These are phyloP conservation scores for Arachis stenosperma DNA, from an alignment of 306 rosid genomes.

Conservation along the genomic window DNA sequence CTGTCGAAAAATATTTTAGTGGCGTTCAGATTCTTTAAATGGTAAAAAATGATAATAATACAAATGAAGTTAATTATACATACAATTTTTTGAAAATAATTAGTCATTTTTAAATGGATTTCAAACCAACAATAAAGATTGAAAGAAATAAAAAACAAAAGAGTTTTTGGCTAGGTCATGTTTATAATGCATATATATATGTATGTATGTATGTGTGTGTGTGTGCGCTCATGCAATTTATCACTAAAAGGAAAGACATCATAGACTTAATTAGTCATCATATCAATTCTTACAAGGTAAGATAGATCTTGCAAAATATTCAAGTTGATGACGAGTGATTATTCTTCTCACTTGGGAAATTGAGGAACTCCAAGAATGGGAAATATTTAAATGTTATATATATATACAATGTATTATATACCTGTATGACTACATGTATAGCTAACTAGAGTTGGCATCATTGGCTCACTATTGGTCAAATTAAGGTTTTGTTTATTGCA, in stretches of 20 bases:
- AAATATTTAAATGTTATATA: constrained; percentile 40
- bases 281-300: constrained; percentile 33
- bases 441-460: not conserved
- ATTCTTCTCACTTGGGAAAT: constrained; percentile 49
- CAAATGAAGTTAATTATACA: too few species aligned
- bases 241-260: constrained; percentile 40
- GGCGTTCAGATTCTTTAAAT: too few species aligned
- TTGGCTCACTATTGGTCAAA: too few species aligned
- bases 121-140: too few species aligned
- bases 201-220: constrained; percentile 21
- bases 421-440: constrained; percentile 17
- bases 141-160: too few species aligned
- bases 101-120: too few species aligned
- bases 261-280: constrained; percentile 40
- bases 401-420: not conserved
- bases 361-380: constrained; percentile 48
- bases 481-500: too few species aligned
- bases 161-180: not conserved
- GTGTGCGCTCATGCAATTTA: constrained; percentile 33
- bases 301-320: constrained; percentile 45
- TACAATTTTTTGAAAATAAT: too few species aligned
- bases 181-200: constrained; percentile 25
- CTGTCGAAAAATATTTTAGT: too few species aligned
- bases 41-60: too few species aligned
- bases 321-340: constrained; percentile 24